Conservation (phyloP, 495 filamentous ascomycete genomes). For the Filosporella fistucella region DNA sequence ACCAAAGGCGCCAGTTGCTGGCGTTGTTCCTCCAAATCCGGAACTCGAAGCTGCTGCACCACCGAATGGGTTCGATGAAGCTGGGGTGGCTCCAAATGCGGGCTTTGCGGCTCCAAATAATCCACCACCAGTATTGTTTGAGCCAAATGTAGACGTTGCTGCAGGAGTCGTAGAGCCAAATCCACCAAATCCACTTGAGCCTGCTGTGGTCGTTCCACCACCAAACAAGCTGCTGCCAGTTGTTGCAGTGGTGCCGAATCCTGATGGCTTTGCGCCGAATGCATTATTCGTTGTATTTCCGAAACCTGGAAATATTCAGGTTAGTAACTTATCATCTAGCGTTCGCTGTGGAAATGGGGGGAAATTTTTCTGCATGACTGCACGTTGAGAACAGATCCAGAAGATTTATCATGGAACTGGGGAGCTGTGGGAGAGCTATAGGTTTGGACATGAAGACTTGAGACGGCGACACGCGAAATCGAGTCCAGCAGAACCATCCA, state of each 20-base stretch:
- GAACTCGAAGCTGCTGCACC: slow-evolving; percentile 22
- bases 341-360: neutral
- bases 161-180: slow-evolving; percentile 29
- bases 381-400: neutral
- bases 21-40: slow-evolving; percentile 25
- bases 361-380: neutral
- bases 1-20: slow-evolving; percentile 41
- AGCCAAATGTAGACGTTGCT: slow-evolving; percentile 35
- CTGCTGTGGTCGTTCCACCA: slow-evolving; percentile 36
- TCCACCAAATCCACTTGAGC: slow-evolving; percentile 41
- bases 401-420: neutral
- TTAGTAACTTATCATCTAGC: slow-evolving; percentile 17
- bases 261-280: slow-evolving; percentile 25
- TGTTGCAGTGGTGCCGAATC: slow-evolving; percentile 31
- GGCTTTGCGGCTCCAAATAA: slow-evolving; percentile 41
- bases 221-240: slow-evolving; percentile 38
- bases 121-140: slow-evolving; percentile 31
- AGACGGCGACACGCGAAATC: slow-evolving; percentile 7
- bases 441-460: slow-evolving; percentile 1
- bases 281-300: slow-evolving; percentile 17
- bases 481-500: slow-evolving; percentile 8
- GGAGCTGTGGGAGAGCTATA: neutral
- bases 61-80: slow-evolving; percentile 34
- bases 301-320: slow-evolving; percentile 17
- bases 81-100: slow-evolving; percentile 40